These are phyloP conservation scores for Crithidia fasciculata DNA, from an alignment of 208 protist species.

Conservation along the genomic window DNA sequence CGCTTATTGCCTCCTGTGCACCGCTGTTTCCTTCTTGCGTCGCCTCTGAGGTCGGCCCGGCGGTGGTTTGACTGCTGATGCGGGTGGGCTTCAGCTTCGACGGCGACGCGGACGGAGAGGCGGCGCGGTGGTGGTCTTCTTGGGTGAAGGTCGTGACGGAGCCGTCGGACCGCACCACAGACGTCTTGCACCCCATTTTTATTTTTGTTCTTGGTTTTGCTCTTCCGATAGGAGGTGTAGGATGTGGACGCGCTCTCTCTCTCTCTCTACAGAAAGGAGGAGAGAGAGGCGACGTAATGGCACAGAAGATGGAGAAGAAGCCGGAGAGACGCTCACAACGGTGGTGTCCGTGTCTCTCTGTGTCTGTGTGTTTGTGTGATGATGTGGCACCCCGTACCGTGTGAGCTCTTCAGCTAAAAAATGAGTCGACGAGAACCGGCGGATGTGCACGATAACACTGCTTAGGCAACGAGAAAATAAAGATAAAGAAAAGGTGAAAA, in stretches of 20 bases:
- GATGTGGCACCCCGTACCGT: too few species aligned
- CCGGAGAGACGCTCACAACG: too few species aligned
- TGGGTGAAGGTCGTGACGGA: background rate
- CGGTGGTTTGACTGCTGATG: slow-evolving; percentile 9
- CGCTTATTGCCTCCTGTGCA: background rate
- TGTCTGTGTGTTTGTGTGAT: too few species aligned
- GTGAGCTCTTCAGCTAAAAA: too few species aligned
- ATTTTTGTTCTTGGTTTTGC: background rate
- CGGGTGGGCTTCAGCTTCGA: slow-evolving; percentile 4
- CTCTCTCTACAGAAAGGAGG: too few species aligned
- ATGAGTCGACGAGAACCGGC: too few species aligned
- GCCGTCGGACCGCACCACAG: slow-evolving; percentile 10
- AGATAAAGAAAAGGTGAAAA: slow-evolving; percentile 10
- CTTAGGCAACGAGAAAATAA: background rate
- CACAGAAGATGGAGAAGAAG: too few species aligned
- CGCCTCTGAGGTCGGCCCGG: slow-evolving; percentile 1
- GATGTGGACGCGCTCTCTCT: too few species aligned
- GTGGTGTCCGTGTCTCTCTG: too few species aligned
- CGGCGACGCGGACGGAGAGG: background rate
- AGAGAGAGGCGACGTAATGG: too few species aligned
- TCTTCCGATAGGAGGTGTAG: background rate
- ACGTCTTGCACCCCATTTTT: slow-evolving; percentile 44
- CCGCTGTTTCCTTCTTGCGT: slow-evolving; percentile 10
- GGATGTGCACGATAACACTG: too few species aligned
- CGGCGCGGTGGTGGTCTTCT: background rate